A percentile compares a stretch with the other conserved stretches of the same genome.
phyloP scores from a whole-genome alignment of 1,284 basidiomycete genomes.

The Rhodofomes roseus region DNA sequence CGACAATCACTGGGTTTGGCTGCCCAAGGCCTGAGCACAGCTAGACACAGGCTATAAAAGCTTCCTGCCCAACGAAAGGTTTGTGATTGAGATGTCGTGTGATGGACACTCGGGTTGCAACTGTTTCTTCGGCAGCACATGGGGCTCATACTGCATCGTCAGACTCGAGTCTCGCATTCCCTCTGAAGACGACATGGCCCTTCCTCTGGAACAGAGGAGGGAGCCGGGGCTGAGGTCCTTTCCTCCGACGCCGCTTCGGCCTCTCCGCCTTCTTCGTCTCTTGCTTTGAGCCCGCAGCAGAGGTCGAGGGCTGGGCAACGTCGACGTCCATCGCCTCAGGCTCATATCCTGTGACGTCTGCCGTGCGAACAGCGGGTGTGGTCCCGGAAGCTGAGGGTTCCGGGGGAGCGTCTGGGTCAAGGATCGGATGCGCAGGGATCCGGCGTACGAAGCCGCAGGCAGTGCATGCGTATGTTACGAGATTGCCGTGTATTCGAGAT shows the following conservation, averaged over 20 bases:
- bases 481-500: slow-evolving; percentile 47
- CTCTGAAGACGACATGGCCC: slow-evolving; percentile 61
- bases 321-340: neutral
- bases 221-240: slow-evolving; percentile 26
- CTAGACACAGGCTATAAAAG: too few species aligned
- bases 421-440: slow-evolving; percentile 58
- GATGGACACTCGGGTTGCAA: too few species aligned
- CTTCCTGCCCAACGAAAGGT: too few species aligned
- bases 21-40: too few species aligned
- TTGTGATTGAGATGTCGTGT: too few species aligned
- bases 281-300: neutral
- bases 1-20: too few species aligned
- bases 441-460: slow-evolving; percentile 48
- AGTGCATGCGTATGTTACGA: slow-evolving; percentile 53
- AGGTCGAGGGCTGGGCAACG: neutral
- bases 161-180: slow-evolving; percentile 39
- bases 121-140: too few species aligned
- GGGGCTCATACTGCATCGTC: neutral
- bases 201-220: slow-evolving; percentile 58
- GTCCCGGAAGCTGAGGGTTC: neutral
- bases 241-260: neutral
- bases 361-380: neutral
- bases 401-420: slow-evolving; percentile 9
- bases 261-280: neutral
- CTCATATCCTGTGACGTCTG: neutral